A percentile compares a stretch with the other conserved stretches of the same genome.
phyloP scores from a whole-genome alignment of 1,139 yeast genomes.

The Arxiozyma slooffiae region DNA sequence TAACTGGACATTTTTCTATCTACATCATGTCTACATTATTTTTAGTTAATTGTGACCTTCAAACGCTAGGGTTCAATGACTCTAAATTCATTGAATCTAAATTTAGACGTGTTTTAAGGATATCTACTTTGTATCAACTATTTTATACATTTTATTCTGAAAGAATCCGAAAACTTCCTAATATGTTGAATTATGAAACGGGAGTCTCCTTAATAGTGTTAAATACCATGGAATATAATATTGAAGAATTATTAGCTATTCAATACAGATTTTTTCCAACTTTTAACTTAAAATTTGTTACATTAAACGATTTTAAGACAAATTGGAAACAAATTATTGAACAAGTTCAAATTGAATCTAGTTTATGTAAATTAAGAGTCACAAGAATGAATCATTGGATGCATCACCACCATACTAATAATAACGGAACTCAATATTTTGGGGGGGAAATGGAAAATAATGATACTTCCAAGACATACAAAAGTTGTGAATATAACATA shows the following conservation, averaged over 20 bases:
- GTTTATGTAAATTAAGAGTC: conserved; percentile 11
- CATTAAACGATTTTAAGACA: background rate
- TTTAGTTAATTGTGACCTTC: conserved; percentile 7
- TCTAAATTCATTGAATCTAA: background rate
- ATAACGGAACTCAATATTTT: no score
- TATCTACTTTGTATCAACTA: conserved; percentile 7
- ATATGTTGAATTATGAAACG: conserved; percentile 13
- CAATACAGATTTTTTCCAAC: conserved; percentile 18
- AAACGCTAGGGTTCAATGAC: background rate
- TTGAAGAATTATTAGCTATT: conserved; percentile 12
- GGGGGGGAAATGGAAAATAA: conserved; percentile 1
- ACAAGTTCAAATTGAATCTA: background rate
- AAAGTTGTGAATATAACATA: conserved; percentile 15
- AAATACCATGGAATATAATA: conserved; percentile 2
- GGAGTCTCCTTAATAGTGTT: conserved; percentile 12
- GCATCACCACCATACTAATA: conserved; percentile 13
- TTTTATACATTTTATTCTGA: conserved; percentile 11
- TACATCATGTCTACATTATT: conserved; percentile 12
- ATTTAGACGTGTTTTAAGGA: conserved; percentile 5
- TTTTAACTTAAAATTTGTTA: conserved; percentile 12
- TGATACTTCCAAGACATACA: background rate
- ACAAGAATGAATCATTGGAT: conserved; percentile 24
- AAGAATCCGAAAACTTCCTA: conserved; percentile 11
- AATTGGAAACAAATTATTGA: background rate
- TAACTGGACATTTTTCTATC: background rate